Evolutionary conservation across 1,284 basidiomycete species (phyloP).

Genomic region (Sanghuangporus weigelae): DNA sequence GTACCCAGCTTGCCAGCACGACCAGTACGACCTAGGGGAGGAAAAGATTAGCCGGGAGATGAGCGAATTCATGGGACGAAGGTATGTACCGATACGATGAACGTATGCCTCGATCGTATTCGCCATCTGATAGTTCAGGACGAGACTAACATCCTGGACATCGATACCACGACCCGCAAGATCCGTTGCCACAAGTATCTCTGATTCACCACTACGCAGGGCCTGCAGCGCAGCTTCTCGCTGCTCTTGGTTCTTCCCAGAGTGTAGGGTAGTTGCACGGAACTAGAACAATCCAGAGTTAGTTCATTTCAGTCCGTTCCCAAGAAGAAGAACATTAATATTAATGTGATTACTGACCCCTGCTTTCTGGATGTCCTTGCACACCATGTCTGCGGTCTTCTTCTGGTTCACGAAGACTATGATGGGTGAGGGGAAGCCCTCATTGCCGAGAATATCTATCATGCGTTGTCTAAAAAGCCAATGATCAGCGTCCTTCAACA

Average conservation of each 20-base stretch:
- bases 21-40: constrained; percentile 79
- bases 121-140: constrained; percentile 98
- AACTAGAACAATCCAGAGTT: constrained; percentile 45
- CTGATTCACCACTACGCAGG: constrained; percentile 78
- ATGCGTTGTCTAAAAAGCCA: constrained; percentile 57
- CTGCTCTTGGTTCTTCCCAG: constrained; percentile 96
- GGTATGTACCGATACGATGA: constrained; percentile 84
- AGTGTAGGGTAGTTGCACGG: constrained; percentile 87
- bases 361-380: constrained; percentile 83
- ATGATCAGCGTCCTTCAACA: constrained; percentile 13
- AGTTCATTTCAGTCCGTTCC: constrained; percentile 10
- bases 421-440: constrained; percentile 82
- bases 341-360: constrained; percentile 47
- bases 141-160: constrained; percentile 91
- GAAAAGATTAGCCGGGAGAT: neutral
- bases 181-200: constrained; percentile 93
- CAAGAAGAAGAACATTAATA: constrained; percentile 1
- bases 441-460: constrained; percentile 87
- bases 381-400: constrained; percentile 96
- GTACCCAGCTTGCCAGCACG: constrained; percentile 93
- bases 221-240: constrained; percentile 88
- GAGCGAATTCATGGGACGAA: constrained; percentile 14
- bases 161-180: constrained; percentile 98
- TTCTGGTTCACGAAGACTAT: constrained; percentile 99
- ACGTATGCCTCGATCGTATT: constrained; percentile 95